Evolutionary conservation across 2,329 filamentous ascomycete genomes (phyloP).

Genomic region (Pyrenophora teres): DNA sequence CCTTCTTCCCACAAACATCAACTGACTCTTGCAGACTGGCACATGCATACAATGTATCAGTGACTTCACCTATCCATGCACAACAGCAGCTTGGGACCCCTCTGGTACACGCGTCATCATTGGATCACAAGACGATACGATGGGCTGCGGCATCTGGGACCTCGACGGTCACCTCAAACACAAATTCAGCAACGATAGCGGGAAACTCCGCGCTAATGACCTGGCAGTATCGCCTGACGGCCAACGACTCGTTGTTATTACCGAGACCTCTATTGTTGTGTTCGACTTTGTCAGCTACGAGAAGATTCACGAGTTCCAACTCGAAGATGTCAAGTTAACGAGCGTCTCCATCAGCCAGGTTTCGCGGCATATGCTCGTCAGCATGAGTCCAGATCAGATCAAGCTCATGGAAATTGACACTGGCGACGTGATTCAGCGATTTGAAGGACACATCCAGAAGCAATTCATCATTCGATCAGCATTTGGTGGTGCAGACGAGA

Average conservation of each 20-base stretch:
- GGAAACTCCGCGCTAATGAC: constrained; percentile 77
- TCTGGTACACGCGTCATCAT: constrained; percentile 80
- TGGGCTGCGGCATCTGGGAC: constrained; percentile 60
- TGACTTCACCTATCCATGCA: constrained; percentile 81
- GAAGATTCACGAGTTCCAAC: constrained; percentile 73
- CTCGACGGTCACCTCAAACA: constrained; percentile 62
- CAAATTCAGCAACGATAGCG: constrained; percentile 63
- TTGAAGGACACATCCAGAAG: constrained; percentile 74
- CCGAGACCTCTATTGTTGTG: constrained; percentile 73
- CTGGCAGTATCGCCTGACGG: constrained; percentile 83
- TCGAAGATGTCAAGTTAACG: constrained; percentile 72
- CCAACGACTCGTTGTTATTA: constrained; percentile 77
- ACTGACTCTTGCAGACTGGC: constrained; percentile 33
- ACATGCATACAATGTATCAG: constrained; percentile 65
- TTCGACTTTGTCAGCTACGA: constrained; percentile 79
- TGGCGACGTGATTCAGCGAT: constrained; percentile 73
- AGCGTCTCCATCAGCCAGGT: constrained; percentile 82
- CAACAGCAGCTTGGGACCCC: constrained; percentile 84
- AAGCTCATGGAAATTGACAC: constrained; percentile 78
- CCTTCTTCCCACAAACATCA: background rate
- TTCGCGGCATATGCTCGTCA: constrained; percentile 80
- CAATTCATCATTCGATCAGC: constrained; percentile 78
- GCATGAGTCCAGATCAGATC: constrained; percentile 76
- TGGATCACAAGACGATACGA: constrained; percentile 52
- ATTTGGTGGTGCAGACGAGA: constrained; percentile 90